Evolutionary conservation across 148 eudicot genomes (phyloP).

Genomic region (Vaccinium myrtillus): DNA sequence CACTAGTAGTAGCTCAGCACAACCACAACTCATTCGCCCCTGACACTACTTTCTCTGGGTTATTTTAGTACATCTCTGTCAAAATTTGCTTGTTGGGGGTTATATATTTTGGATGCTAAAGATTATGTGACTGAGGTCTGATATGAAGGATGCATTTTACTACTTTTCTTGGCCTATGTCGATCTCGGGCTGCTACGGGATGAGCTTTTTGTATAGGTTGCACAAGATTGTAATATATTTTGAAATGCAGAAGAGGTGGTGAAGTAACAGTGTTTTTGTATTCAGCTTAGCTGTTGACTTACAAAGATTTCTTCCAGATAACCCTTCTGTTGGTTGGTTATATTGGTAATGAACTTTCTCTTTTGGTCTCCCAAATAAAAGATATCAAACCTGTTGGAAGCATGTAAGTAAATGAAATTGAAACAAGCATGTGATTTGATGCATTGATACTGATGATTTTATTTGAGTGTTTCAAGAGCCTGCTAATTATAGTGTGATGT

Average conservation of each 20-base stretch:
- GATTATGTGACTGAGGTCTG: slow-evolving; percentile 17
- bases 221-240: slow-evolving; percentile 35
- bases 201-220: slow-evolving; percentile 54
- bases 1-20: slow-evolving; percentile 63
- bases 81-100: slow-evolving; percentile 16
- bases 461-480: background rate
- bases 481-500: background rate
- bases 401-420: background rate
- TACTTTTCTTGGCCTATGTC: slow-evolving; percentile 28
- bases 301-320: slow-evolving; percentile 8
- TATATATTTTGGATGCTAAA: slow-evolving; percentile 17
- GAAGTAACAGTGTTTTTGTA: slow-evolving; percentile 9
- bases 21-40: slow-evolving; percentile 40
- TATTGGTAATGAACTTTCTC: slow-evolving; percentile 3
- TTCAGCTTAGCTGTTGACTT: slow-evolving; percentile 15
- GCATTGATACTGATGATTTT: background rate
- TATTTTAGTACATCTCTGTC: slow-evolving; percentile 14
- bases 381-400: background rate
- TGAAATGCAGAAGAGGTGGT: slow-evolving; percentile 24
- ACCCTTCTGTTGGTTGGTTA: slow-evolving; percentile 13
- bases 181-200: slow-evolving; percentile 30
- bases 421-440: background rate
- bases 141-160: slow-evolving; percentile 28
- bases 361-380: background rate
- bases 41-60: slow-evolving; percentile 24